Evolutionary conservation across 2,329 filamentous ascomycete species (phyloP), one percentile per base, ranked within the genome.

Genomic region (Xylaria polymorpha): DNA sequence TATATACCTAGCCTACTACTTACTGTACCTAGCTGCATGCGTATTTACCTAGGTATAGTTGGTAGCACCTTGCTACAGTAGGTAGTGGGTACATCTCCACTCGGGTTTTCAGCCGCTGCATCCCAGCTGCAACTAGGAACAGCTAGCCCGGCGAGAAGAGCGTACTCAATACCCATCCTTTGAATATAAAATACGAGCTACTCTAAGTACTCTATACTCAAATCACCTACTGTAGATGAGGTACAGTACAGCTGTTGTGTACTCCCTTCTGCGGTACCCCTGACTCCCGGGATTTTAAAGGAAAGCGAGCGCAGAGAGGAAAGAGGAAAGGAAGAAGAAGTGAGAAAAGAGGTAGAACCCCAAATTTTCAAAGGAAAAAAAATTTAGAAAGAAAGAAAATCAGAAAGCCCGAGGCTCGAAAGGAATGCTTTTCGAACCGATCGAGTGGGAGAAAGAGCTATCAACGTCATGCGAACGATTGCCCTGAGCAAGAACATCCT

Each of bases 21-120:
- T n/a, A n/a, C n/a, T n/a, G 41, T 18, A 15, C 41, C 53, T 20
- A 29, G 25, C 4, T 29, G 25, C 25, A 29, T 4, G 25, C 25
- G 25, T 2, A 29, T 4, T 29, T 29, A 29, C 25, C 25, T 29
- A 29, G 25, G 25, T 29, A 29, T 29, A 29, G 25, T 39, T 39
- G 32, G 14, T 56, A 56, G 53, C 35, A 39, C 32, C 29, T 41
- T 32, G 25, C 29, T 6, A 29, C 4, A 4, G 25, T 29, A 29
- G 25, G 4, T 39, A 58, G 58, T 59, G 56, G 64, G 8, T 39
- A 46, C 12, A 14, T 60, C 48, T 43, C 68, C 67, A 64, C 64
- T 43, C 68, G 68, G 68, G 50, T 70, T 61, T 64, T 64, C 68
- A 70, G 64, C 65, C 56, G 68, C 61, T 62, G 64, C 61, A 65